Base-by-base conservation (phyloP, 1,139 yeast species). In the Nakaseomyces bracarensis region DNA sequence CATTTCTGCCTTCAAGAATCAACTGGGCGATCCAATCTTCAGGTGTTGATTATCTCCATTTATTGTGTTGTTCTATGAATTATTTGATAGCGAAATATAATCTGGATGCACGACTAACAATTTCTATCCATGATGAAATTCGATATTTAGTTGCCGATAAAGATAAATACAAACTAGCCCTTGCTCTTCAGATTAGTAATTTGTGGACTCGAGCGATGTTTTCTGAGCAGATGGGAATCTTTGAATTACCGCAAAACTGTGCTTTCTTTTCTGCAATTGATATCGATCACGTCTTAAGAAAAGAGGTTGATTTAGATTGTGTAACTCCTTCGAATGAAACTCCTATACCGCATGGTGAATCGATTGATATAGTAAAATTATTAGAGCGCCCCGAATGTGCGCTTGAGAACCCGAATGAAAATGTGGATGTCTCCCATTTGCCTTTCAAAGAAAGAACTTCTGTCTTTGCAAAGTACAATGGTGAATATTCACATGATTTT, bases 11-110 rank as follows among this genome's bases (percentile, higher is more conserved):
- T 0, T 86, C 96, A 2, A 67, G 99, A 54, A 82, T 89, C 49
- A 93, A 93, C 57, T 93, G 99, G 99, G 85, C 96, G 0, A 93
- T 93, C 57, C 99, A 93, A 61, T 86, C 96, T 33, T 86, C 96
- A 1, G 99, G 98, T 33, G 99, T 93, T 14, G 98, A 93, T 60
- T 93, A 93, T 58, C 69, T 93, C 42, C 98, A 93, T 60, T 63
- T 93, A 34, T 63, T 93, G 44, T 73, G 91, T 43, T 75, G 87
- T 4, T 79, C 96, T 0, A 91, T 93, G 97, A 85, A 86, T 46
- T 85, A 86, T 56, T 68, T 93, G 50, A 70, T 75, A 39, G 71
- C 75, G 30, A 72, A 70, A 46, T 91, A 78, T 60, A 60, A 68
- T 4, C 67, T 93, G n/a, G 74, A 82, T 34, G 95, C 95, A 1